A percentile compares a stretch with the other conserved stretches of the same genome.
phyloP scores from a whole-genome alignment of 2,329 filamentous ascomycete genomes.

The Escovopsis sp. region DNA sequence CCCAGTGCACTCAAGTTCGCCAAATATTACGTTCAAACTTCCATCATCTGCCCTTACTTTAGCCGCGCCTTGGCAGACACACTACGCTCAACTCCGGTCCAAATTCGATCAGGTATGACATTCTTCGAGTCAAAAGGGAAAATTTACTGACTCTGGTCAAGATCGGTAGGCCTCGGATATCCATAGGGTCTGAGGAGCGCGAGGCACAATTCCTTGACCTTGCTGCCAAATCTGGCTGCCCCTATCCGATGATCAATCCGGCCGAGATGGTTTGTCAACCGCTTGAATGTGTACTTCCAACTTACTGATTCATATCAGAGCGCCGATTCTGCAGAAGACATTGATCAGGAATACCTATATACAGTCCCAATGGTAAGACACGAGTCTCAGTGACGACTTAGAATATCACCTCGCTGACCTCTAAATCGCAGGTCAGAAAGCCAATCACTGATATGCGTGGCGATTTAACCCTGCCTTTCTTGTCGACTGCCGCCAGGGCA shows the following conservation, averaged over 20 bases:
- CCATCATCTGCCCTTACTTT: slow-evolving; percentile 4
- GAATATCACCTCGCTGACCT: not conserved
- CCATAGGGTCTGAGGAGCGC: not conserved
- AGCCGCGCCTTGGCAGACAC: not conserved
- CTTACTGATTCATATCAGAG: not conserved
- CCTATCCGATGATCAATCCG: slow-evolving; percentile 1
- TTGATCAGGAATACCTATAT: slow-evolving; percentile 5
- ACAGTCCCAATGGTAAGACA: slow-evolving; percentile 4
- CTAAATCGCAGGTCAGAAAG: slow-evolving; percentile 3
- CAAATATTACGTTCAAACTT: slow-evolving; percentile 1
- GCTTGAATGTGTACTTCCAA: not conserved
- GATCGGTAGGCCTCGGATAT: not conserved
- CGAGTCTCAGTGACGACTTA: not conserved
- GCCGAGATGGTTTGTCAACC: not conserved
- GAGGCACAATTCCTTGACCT: slow-evolving; percentile 1
- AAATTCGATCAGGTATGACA: slow-evolving; percentile 4
- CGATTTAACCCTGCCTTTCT: slow-evolving; percentile 4
- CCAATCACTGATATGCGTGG: slow-evolving; percentile 5
- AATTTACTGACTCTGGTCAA: not conserved
- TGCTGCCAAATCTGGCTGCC: not conserved
- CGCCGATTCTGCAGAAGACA: not conserved
- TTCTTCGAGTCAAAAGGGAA: not conserved
- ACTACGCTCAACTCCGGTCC: slow-evolving; percentile 1
- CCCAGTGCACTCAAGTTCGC: not conserved
- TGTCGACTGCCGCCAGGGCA: slow-evolving; percentile 2